Conservation (phyloP, 2,329 filamentous ascomycete species). For the Pseudofabraea citricarpa region DNA sequence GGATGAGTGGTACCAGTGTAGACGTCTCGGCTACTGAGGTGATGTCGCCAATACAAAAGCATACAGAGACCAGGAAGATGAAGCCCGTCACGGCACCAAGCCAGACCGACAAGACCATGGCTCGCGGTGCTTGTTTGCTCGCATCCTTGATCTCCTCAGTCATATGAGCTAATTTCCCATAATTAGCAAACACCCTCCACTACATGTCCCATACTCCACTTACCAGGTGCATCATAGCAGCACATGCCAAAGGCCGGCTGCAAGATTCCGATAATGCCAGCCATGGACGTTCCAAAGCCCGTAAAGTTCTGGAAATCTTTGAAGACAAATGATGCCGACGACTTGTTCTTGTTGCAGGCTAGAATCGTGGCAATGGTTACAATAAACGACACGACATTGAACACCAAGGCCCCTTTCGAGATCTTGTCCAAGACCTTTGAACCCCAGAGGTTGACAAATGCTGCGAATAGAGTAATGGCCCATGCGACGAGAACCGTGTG, state of each 20-base stretch:
- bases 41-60: slow-evolving; percentile 48
- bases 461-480: slow-evolving; percentile 38
- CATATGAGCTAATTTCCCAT: slow-evolving; percentile 41
- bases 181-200: background rate
- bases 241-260: slow-evolving; percentile 52
- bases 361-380: slow-evolving; percentile 47
- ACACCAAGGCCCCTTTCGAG: slow-evolving; percentile 42
- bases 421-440: slow-evolving; percentile 46
- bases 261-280: slow-evolving; percentile 47
- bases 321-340: slow-evolving; percentile 50
- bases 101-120: slow-evolving; percentile 41
- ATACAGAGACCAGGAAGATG: slow-evolving; percentile 41
- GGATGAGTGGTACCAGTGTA: slow-evolving; percentile 43
- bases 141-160: slow-evolving; percentile 49
- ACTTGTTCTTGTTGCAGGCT: slow-evolving; percentile 47
- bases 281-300: slow-evolving; percentile 44
- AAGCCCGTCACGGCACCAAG: slow-evolving; percentile 44
- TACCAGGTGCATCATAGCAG: slow-evolving; percentile 27
- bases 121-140: slow-evolving; percentile 42
- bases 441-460: slow-evolving; percentile 43
- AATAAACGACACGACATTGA: slow-evolving; percentile 49
- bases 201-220: background rate
- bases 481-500: slow-evolving; percentile 50
- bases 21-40: slow-evolving; percentile 32
- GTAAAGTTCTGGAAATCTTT: slow-evolving; percentile 48